A percentile compares a stretch with the other conserved stretches of the same genome.
Conservation (phyloP, 225 moss, liverwort and hornwort species). For the Sphagnum contortum region DNA sequence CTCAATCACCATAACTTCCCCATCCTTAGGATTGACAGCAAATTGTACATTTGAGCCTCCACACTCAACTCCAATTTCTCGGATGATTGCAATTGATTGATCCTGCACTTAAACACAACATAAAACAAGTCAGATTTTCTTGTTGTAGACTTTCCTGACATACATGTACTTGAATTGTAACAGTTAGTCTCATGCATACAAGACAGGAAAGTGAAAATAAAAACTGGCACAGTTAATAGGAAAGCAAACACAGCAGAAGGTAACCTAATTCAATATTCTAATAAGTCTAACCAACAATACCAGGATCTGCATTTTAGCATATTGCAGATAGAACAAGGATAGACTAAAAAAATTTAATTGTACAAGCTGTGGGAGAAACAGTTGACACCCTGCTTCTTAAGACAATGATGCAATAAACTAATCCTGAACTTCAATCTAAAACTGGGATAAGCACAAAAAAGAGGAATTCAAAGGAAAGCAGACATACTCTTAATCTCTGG, state of each 20-base stretch:
- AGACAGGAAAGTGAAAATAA: too few relatives aligned
- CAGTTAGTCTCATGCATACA: too few relatives aligned
- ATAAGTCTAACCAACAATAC: not conserved
- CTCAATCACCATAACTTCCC: conserved; percentile 98
- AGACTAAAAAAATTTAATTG: conserved; percentile 3
- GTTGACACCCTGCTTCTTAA: too few relatives aligned
- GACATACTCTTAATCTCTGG: conserved; percentile 67
- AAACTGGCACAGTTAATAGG: too few relatives aligned
- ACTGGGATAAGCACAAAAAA: not conserved
- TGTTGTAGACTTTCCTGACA: not conserved
- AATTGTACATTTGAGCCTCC: conserved; percentile 99
- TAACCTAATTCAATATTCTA: not conserved
- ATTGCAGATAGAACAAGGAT: not conserved
- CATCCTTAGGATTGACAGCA: conserved; percentile 86
- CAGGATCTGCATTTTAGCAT: not conserved
- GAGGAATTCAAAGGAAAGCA: not conserved
- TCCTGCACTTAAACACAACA: conserved; percentile 28
- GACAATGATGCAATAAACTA: too few relatives aligned
- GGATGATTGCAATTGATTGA: conserved; percentile 85
- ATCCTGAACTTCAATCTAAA: too few relatives aligned
- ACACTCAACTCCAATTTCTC: conserved; percentile 97
- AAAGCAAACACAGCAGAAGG: too few relatives aligned
- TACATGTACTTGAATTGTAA: too few relatives aligned
- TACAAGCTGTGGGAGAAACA: not conserved
- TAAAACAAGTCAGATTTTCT: not conserved